A percentile compares a stretch with the other conserved stretches of the same genome.
Conservation (phyloP, 1,284 basidiomycete genomes). For the Melampsora larici-populina region DNA sequence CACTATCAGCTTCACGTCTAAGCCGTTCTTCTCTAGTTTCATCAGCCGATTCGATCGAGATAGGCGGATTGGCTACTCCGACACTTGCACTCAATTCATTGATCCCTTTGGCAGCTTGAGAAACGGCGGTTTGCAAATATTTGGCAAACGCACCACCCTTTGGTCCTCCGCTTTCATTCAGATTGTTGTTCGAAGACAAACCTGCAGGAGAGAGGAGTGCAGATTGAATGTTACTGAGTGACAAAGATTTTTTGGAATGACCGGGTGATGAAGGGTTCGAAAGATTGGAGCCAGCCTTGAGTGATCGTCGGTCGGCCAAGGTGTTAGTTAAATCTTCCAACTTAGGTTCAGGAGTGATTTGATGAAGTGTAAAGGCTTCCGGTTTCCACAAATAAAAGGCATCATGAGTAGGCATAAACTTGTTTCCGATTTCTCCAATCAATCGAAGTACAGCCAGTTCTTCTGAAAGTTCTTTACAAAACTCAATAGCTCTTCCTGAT, state of each 20-base stretch:
- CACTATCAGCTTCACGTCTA: constrained; percentile 25
- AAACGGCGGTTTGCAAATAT: constrained; percentile 38
- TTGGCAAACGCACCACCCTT: not conserved
- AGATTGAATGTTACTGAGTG: not conserved
- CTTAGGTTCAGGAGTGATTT: constrained; percentile 8
- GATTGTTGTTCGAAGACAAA: not conserved
- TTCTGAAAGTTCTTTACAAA: constrained; percentile 45
- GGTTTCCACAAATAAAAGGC: constrained; percentile 47
- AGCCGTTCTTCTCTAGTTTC: constrained; percentile 28
- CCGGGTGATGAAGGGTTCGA: constrained; percentile 10
- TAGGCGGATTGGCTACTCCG: constrained; percentile 1
- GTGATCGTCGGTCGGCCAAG: constrained; percentile 16
- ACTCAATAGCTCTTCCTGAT: constrained; percentile 42
- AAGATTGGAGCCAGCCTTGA: not conserved
- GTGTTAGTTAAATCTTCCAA: constrained; percentile 13
- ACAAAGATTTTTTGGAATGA: constrained; percentile 5
- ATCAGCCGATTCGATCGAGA: constrained; percentile 13
- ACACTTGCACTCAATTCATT: constrained; percentile 31
- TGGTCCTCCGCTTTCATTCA: not conserved
- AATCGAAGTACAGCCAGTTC: constrained; percentile 46
- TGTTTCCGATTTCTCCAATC: constrained; percentile 47
- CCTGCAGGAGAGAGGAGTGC: not conserved
- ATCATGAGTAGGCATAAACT: constrained; percentile 46
- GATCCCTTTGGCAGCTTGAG: constrained; percentile 40
- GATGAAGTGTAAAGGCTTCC: constrained; percentile 46